Evolutionary conservation across 2,329 filamentous ascomycete species (phyloP).

Genomic region (Nigrospora oryzae): DNA sequence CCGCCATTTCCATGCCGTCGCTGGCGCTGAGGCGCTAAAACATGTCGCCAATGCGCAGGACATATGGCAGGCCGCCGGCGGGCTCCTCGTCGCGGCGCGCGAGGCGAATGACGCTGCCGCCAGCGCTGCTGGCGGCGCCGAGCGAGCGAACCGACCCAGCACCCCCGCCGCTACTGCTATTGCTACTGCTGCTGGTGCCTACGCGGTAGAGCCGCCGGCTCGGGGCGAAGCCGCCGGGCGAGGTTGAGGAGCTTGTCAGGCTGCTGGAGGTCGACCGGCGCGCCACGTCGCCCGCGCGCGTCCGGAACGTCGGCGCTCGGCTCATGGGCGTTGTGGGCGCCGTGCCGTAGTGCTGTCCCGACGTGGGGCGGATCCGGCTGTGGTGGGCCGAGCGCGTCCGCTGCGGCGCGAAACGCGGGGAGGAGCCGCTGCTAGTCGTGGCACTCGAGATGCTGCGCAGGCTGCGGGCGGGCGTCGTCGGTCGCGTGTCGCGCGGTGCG

Average conservation of each 20-base stretch:
- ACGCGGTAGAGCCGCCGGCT: conserved; percentile 29
- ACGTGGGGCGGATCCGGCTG: conserved; percentile 30
- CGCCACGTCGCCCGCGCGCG: not conserved
- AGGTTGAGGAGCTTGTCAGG: conserved; percentile 19
- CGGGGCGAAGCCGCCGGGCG: conserved; percentile 30
- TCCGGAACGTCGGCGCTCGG: conserved; percentile 7
- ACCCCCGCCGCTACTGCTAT: conserved; percentile 25
- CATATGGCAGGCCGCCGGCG: conserved; percentile 23
- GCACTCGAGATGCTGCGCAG: conserved; percentile 2
- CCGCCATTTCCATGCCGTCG: not conserved
- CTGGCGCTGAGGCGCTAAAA: conserved; percentile 3
- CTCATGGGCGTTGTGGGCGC: conserved; percentile 46
- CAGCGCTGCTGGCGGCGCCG: not conserved
- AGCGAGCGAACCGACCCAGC: conserved; percentile 21
- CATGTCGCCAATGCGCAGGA: conserved; percentile 18
- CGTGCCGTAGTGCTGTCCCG: conserved; percentile 38
- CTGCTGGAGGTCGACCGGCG: conserved; percentile 17
- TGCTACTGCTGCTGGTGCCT: conserved; percentile 28
- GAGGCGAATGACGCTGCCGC: conserved; percentile 34
- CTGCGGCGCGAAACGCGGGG: conserved; percentile 13
- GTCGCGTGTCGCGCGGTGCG: conserved; percentile 31
- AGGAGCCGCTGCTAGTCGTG: conserved; percentile 18
- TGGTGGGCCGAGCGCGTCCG: conserved; percentile 10
- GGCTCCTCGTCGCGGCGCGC: conserved; percentile 23
- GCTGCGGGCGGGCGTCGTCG: conserved; percentile 20